Percentiles rank a stretch among this genome's conserved stretches.
Evolutionary conservation across 139 green algal species (phyloP).

Genomic region (Zygnema circumcarinatum): DNA sequence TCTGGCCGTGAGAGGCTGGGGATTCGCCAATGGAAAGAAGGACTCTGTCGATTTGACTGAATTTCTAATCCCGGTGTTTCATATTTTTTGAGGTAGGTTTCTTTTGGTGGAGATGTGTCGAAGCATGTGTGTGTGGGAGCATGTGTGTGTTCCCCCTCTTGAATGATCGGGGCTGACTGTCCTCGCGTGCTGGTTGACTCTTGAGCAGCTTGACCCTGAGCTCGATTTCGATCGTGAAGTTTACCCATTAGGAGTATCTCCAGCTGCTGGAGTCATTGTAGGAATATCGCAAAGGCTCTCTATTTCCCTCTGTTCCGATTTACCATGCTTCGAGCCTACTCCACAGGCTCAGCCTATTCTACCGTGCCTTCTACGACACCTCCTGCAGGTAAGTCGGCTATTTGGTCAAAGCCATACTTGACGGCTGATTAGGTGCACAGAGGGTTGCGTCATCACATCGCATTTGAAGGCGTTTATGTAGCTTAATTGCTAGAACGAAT

Average conservation of each 20-base stretch:
- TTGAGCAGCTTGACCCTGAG: slow-evolving; percentile 82
- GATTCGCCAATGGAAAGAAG: no score
- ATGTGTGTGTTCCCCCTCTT: no score
- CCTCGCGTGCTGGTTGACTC: no score
- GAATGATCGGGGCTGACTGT: no score
- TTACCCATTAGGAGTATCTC: slow-evolving; percentile 89
- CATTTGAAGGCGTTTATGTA: no score
- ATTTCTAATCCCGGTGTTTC: no score
- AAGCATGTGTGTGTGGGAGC: no score
- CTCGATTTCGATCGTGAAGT: slow-evolving; percentile 95
- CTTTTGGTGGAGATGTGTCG: no score
- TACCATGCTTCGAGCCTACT: slow-evolving; percentile 80
- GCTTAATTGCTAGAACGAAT: no score
- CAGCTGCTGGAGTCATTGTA: slow-evolving; percentile 87
- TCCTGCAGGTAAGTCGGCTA: slow-evolving; percentile 71
- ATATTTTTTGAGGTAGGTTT: no score
- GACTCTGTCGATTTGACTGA: no score
- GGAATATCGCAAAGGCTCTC: slow-evolving; percentile 72
- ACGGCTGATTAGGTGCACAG: background rate
- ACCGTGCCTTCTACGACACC: slow-evolving; percentile 86
- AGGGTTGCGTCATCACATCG: background rate
- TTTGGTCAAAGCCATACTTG: slow-evolving; percentile 61
- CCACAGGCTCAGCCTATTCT: slow-evolving; percentile 90
- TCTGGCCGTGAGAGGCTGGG: no score
- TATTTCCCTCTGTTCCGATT: slow-evolving; percentile 56